Base-by-base conservation (phyloP, 176 grass and related monocot genomes). In the Phyllostachys edulis region DNA sequence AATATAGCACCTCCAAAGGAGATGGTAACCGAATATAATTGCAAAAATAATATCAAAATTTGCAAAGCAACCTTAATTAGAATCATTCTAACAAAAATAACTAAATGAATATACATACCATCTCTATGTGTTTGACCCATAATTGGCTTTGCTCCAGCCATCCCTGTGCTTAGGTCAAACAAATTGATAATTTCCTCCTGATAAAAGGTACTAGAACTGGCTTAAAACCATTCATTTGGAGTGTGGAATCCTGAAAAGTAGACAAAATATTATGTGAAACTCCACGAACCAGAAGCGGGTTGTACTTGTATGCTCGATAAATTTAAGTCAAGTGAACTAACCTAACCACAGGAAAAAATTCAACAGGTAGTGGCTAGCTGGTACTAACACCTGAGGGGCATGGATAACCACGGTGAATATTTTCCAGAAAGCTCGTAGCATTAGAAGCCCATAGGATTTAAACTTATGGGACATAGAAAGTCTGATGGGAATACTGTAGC, bases 91-190 rank as follows among this genome's bases (percentile, higher is more conserved):
- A 61, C 4, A 26, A 63, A 63, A 7, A 12, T 7, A 84, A 15
- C 36, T 18, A 24, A 1, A 38, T 40, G 23, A 62, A 39, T 56
- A 71, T 56, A 10, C 50, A 49, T 90, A 95, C 88, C 88, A 88
- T 95, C 88, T 86, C 70, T 56, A 60, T 81, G 59, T 70, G 64
- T 27, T 69, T 92, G 88, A 76, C 74, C 79, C 27, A 82, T 67
- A 71, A 60, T 55, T 79, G 72, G 20, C 21, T 87, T 92, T 73
- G 40, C 63, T 90, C 75, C 79, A 38, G 75, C 80, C 83, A 86
- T 90, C 78, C 70, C 67, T 23, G 57, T 75, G 78, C 70, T 85
- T 82, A 65, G 46, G 37, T 89, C 65, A 85, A 90, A 84, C 20
- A 62, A 82, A 83, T 66, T 82, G 69, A 92, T 88, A 50, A 77